Percentiles rank a stretch among this genome's conserved stretches.
phyloP scores from a whole-genome alignment of 2,329 filamentous ascomycete genomes.

The Ophiostoma populinum region DNA sequence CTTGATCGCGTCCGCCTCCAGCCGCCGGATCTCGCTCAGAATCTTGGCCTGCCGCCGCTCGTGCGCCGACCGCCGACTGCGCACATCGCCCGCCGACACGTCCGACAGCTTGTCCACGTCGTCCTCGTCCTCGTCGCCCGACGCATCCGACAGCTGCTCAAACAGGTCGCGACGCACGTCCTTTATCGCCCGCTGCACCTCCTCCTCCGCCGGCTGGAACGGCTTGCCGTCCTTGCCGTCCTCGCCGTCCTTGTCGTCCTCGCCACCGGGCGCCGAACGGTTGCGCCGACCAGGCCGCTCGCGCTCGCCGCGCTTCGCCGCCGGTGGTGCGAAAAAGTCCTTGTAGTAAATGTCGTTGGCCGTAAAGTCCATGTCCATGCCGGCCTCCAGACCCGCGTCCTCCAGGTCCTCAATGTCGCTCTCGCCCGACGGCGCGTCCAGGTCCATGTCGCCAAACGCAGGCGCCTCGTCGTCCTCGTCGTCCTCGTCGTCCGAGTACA shows the following conservation, averaged over 20 bases:
- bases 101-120: conserved; percentile 39
- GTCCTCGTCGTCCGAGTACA: conserved; percentile 11
- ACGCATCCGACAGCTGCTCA: conserved; percentile 52
- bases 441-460: conserved; percentile 65
- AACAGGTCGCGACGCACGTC: conserved; percentile 79
- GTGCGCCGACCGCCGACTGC: conserved; percentile 64
- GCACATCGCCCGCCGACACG: conserved; percentile 48
- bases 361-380: conserved; percentile 31
- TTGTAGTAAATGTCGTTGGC: conserved; percentile 82
- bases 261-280: conserved; percentile 39
- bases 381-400: conserved; percentile 27
- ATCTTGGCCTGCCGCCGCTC: conserved; percentile 76
- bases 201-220: conserved; percentile 36
- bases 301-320: conserved; percentile 47
- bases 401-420: conserved; percentile 46
- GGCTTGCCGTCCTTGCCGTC: no score
- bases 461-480: conserved; percentile 56
- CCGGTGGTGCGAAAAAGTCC: conserved; percentile 83
- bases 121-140: conserved; percentile 15
- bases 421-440: conserved; percentile 55
- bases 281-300: conserved; percentile 22
- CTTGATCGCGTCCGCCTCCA: conserved; percentile 76
- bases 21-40: conserved; percentile 73
- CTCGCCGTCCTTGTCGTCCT: conserved; percentile 12
- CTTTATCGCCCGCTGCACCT: conserved; percentile 65